A percentile compares a stretch with the other conserved stretches of the same genome.
Evolutionary conservation across 164 flowering plant genomes (phyloP).

Genomic region (Nymphaea thermarum): DNA sequence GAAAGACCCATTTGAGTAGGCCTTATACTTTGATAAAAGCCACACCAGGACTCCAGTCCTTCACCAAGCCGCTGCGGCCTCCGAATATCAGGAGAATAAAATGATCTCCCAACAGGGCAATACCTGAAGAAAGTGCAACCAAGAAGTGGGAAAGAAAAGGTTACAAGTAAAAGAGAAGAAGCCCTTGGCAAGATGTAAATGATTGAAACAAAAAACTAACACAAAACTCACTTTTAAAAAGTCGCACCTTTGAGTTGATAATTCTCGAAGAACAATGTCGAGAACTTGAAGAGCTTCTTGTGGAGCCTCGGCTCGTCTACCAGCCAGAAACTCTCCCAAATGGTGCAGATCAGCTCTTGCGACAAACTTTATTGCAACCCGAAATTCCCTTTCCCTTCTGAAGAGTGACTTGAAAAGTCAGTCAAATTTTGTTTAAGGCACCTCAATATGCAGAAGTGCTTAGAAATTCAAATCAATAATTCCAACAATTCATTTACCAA

Average conservation of each 20-base stretch:
- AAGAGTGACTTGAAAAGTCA: slow-evolving; percentile 4
- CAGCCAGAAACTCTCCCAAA: slow-evolving; percentile 72
- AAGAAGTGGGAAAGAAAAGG: slow-evolving; percentile 4
- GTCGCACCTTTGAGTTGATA: slow-evolving; percentile 51
- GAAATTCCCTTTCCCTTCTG: slow-evolving; percentile 46
- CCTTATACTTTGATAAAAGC: slow-evolving; percentile 91
- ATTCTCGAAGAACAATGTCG: slow-evolving; percentile 80
- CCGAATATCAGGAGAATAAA: slow-evolving; percentile 66
- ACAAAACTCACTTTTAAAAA: not conserved
- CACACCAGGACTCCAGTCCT: slow-evolving; percentile 89
- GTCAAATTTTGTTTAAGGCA: not conserved
- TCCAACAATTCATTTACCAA: not conserved
- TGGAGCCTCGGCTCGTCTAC: slow-evolving; percentile 76
- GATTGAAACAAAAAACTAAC: no score
- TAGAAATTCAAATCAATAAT: not conserved
- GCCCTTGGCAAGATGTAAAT: no score
- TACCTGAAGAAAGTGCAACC: slow-evolving; percentile 25
- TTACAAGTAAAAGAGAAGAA: not conserved
- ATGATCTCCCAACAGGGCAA: slow-evolving; percentile 76
- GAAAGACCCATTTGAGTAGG: slow-evolving; percentile 97
- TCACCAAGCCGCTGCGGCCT: slow-evolving; percentile 74
- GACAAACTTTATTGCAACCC: slow-evolving; percentile 70
- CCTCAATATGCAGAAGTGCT: not conserved
- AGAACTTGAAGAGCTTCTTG: slow-evolving; percentile 81
- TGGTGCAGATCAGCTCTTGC: slow-evolving; percentile 74